Evolutionary conservation across 2,329 filamentous ascomycete species (phyloP).

Genomic region (Fusarium secorum): DNA sequence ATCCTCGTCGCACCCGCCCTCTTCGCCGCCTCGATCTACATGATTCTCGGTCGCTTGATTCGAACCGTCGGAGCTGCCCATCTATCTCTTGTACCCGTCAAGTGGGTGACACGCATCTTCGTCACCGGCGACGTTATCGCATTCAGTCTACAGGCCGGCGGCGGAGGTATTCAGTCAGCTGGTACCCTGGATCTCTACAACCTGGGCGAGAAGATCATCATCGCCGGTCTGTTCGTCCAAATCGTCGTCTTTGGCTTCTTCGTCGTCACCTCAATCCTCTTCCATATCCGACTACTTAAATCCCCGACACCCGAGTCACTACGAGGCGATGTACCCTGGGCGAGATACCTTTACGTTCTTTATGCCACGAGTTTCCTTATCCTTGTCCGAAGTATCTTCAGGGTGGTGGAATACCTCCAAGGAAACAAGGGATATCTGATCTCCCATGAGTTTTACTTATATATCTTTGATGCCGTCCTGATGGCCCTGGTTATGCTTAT

Average conservation of each 20-base stretch:
- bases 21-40: conserved; percentile 15
- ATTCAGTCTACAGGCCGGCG: not conserved
- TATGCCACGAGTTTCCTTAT: conserved; percentile 10
- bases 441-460: not conserved
- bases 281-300: not conserved
- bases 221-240: conserved; percentile 1
- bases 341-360: conserved; percentile 4
- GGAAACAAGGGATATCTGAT: conserved; percentile 4
- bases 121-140: conserved; percentile 3
- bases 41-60: conserved; percentile 14
- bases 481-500: conserved; percentile 8
- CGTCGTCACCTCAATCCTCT: conserved; percentile 2
- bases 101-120: conserved; percentile 14
- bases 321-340: not conserved
- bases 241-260: conserved; percentile 10
- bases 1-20: conserved; percentile 13
- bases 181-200: not conserved
- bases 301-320: not conserved
- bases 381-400: conserved; percentile 8
- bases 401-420: conserved; percentile 2
- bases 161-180: conserved; percentile 3
- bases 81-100: not conserved
- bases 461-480: conserved; percentile 7
- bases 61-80: conserved; percentile 4
- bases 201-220: conserved; percentile 5